These are phyloP conservation scores for Russula ochroleuca DNA, from an alignment of 768 basidiomycete species.

Conservation along the genomic window DNA sequence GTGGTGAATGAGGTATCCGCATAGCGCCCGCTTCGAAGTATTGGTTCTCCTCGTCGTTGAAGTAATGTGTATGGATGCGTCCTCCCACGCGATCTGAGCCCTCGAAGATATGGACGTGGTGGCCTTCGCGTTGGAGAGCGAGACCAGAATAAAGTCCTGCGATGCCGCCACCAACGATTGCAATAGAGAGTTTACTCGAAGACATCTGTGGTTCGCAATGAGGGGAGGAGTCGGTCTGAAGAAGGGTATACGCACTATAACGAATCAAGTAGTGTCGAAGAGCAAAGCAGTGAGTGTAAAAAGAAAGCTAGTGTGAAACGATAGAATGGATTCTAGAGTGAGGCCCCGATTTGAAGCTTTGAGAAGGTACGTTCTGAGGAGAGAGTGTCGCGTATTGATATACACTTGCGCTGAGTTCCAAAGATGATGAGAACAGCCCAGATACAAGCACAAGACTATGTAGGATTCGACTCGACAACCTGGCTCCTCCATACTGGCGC, in stretches of 20 bases:
- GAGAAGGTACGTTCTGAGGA: conserved; percentile 2
- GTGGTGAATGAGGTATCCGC: conserved; percentile 27
- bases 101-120: conserved; percentile 25
- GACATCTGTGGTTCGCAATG: conserved; percentile 3
- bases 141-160: conserved; percentile 26
- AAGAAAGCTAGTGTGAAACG: background rate
- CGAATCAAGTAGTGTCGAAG: background rate
- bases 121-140: conserved; percentile 19
- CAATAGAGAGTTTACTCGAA: background rate
- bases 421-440: background rate
- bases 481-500: background rate
- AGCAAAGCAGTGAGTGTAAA: background rate
- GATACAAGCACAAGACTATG: background rate
- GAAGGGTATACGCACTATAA: background rate
- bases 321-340: background rate
- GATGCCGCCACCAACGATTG: conserved; percentile 25
- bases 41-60: conserved; percentile 25
- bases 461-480: background rate
- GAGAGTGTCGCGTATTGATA: background rate
- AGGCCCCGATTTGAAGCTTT: background rate
- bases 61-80: conserved; percentile 26
- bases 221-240: background rate
- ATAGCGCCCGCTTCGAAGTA: conserved; percentile 29
- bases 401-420: conserved; percentile 5
- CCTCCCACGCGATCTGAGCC: conserved; percentile 24